A percentile compares a stretch with the other conserved stretches of the same genome.
Evolutionary conservation across 805 yeast genomes (phyloP).

Genomic region (Saturnispora quitensis): DNA sequence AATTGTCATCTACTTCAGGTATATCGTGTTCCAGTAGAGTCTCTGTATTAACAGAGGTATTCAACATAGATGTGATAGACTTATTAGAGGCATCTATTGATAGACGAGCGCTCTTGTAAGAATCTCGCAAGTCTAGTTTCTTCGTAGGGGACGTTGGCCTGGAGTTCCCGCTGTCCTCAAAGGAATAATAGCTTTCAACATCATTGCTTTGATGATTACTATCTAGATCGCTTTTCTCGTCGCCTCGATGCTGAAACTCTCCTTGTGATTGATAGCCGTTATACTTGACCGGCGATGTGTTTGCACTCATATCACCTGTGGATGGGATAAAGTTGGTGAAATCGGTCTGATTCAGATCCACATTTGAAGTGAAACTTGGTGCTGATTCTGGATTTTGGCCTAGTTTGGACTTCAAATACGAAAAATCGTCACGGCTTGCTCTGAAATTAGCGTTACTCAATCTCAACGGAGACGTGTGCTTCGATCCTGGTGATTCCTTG

Average conservation of each 20-base stretch:
- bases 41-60: slow-evolving; percentile 5
- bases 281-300: slow-evolving; percentile 3
- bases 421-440: slow-evolving; percentile 20
- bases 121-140: not conserved
- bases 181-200: not conserved
- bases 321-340: slow-evolving; percentile 2
- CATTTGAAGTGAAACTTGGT: not conserved
- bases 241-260: not conserved
- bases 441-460: not conserved
- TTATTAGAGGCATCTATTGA: not conserved
- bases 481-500: slow-evolving; percentile 15
- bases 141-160: slow-evolving; percentile 3
- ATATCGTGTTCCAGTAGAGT: not conserved
- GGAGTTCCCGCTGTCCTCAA: not conserved
- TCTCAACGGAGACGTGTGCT: slow-evolving; percentile 22
- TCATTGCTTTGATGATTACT: not conserved
- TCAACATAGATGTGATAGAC: not conserved
- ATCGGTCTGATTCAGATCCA: not conserved
- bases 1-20: not conserved
- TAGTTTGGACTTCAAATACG: slow-evolving; percentile 18
- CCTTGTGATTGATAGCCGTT: slow-evolving; percentile 1
- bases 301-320: not conserved
- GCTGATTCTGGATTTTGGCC: slow-evolving; percentile 26
- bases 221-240: not conserved
- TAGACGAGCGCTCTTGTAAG: not conserved